Conservation (phyloP, 1,284 basidiomycete species). For the Cryptococcus sp. region DNA sequence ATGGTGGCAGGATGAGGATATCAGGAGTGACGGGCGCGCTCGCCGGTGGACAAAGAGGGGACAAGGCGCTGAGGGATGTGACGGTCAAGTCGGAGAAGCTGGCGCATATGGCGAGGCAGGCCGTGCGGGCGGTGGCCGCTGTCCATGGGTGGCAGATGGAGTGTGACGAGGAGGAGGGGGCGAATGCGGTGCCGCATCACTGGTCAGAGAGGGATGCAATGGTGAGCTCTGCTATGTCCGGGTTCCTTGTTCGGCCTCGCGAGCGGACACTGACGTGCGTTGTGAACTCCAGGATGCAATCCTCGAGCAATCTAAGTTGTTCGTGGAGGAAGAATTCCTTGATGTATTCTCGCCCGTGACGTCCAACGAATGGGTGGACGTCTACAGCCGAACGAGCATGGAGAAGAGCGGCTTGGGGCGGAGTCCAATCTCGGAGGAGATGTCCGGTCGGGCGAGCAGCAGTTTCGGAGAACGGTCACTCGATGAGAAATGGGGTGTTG, state of each 20-base stretch:
- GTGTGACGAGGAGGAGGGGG: conserved; percentile 14
- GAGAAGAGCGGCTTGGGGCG: not conserved
- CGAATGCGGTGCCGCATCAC: conserved; percentile 22
- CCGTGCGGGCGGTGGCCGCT: conserved; percentile 19
- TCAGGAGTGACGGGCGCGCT: too few species aligned
- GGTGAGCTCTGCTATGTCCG: conserved; percentile 19
- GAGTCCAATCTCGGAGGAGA: not conserved
- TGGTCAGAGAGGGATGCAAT: conserved; percentile 39
- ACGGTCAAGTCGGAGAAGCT: conserved; percentile 14
- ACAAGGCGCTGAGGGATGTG: conserved; percentile 11
- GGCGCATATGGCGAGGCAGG: conserved; percentile 12
- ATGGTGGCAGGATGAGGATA: not conserved
- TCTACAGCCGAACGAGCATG: not conserved
- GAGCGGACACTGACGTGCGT: not conserved
- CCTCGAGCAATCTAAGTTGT: conserved; percentile 30
- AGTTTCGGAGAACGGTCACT: not conserved
- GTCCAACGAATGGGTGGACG: not conserved
- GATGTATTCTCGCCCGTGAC: conserved; percentile 32
- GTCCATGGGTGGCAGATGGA: conserved; percentile 32
- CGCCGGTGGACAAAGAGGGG: not conserved
- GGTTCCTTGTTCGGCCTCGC: not conserved
- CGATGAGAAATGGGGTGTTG: not conserved
- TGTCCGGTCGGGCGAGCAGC: not conserved
- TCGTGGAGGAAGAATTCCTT: conserved; percentile 40
- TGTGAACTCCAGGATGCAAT: conserved; percentile 25